Evolutionary conservation across 2,329 filamentous ascomycete genomes (phyloP), one percentile per base, ranked within the genome.

Genomic region (Pestalotiopsis sp.): DNA sequence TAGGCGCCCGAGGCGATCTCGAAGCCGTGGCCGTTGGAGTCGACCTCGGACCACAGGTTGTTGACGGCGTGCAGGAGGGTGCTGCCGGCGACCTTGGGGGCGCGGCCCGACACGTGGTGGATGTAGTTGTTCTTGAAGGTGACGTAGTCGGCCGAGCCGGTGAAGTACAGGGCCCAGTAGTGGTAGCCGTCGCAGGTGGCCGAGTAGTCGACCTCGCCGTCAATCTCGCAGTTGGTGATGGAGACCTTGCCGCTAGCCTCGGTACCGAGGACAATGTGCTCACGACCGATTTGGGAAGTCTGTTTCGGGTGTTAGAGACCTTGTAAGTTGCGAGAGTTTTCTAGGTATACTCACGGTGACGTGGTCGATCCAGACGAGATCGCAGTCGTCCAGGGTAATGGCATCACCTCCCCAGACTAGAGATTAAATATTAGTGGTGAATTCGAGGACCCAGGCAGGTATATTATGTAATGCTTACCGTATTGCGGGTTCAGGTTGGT

Each of bases 341-440:
- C 31, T 9, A n/a, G 3, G 45, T 12, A 20, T 61, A 61, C 69
- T 49, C 58, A 70, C 69, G 67, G 65, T 71, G 52, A 72, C 71
- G 65, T 72, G 71, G 63, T 72, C 71, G 62, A 72, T 72, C 71
- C 71, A 72, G 38, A 72, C 61, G 69, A 67, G 45, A 57, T 69
- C 68, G 25, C 65, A 67, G 57, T 65, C 65, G 41, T 64, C 60
- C 65, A 69, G 76, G 57, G 85, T 87, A 75, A 89, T 87, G 52
- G 83, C 87, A 74, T 89, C 87, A 65, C 87, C 87, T 66, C 87
- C 87, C 87, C 87, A 89, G 72, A 89, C 85, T 59, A 6, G 31
- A 6, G 23, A 59, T 31, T 5, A 6, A 17, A 11, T 59, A 25
- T 59, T 36, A 59, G 57, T 17, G 27, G 27, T 17, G 6, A 13